Conservation (phyloP, 306 rosid genomes). For the Glycine latifolia region DNA sequence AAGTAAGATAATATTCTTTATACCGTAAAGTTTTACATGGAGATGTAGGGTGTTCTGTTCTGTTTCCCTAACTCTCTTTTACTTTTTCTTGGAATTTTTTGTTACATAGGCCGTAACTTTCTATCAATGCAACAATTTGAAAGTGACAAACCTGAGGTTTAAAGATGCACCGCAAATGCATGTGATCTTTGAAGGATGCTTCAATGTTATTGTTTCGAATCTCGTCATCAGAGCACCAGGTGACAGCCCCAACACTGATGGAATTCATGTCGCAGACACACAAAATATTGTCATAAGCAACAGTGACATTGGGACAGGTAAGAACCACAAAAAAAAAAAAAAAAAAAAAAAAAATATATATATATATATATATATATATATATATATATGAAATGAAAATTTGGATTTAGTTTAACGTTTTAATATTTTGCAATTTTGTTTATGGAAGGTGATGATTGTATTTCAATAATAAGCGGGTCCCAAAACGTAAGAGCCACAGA, state of each 20-base stretch:
- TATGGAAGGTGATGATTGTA: conserved; percentile 86
- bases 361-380: no score
- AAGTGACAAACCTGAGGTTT: conserved; percentile 55
- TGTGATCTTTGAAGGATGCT: conserved; percentile 57
- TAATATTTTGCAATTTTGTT: neutral
- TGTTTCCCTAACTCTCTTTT: neutral
- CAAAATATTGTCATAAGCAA: conserved; percentile 60
- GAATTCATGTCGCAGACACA: conserved; percentile 77
- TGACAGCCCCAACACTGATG: conserved; percentile 91
- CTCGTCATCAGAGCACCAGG: conserved; percentile 64
- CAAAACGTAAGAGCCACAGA: conserved; percentile 58
- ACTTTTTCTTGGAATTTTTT: conserved; percentile 13
- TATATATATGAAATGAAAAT: neutral
- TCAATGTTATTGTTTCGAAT: conserved; percentile 62
- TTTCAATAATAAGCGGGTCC: conserved; percentile 87
- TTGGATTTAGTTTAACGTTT: neutral
- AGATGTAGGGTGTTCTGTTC: conserved; percentile 11
- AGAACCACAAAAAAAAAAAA: neutral
- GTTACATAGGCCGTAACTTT: conserved; percentile 76
- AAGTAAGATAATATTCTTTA: conserved; percentile 56
- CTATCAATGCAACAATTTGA: conserved; percentile 59
- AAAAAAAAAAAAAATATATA: no score
- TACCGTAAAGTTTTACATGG: neutral
- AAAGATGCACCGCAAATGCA: conserved; percentile 82
- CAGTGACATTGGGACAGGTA: conserved; percentile 74